These are phyloP conservation scores for Arthrinium phaeospermum DNA, from an alignment of 2,329 filamentous ascomycete genomes.

Conservation along the genomic window DNA sequence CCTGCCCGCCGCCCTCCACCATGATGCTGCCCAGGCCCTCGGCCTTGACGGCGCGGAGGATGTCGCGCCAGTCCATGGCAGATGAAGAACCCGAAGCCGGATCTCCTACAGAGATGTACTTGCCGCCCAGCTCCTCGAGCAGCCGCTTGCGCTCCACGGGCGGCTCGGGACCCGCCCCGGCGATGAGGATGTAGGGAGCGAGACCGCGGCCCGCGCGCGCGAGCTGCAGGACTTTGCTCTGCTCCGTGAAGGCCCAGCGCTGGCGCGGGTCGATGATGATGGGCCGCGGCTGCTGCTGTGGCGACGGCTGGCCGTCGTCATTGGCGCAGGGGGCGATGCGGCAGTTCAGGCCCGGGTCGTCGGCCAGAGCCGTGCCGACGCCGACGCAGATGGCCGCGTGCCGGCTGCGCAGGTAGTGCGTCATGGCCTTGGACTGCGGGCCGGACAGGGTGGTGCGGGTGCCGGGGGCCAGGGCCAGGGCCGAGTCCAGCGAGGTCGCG, in stretches of 20 bases:
- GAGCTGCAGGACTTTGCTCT: constrained; percentile 71
- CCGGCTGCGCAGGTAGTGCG: constrained; percentile 81
- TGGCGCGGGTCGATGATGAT: constrained; percentile 80
- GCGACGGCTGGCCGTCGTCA: not conserved
- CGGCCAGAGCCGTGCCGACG: constrained; percentile 19
- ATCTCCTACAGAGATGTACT: constrained; percentile 50
- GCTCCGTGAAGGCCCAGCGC: constrained; percentile 69
- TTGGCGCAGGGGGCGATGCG: constrained; percentile 2
- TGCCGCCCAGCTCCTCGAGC: constrained; percentile 57
- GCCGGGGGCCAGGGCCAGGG: constrained; percentile 77
- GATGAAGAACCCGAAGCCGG: not conserved
- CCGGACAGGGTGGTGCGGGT: constrained; percentile 83
- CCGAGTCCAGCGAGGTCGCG: constrained; percentile 86
- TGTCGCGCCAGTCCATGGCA: constrained; percentile 61
- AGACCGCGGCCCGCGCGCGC: constrained; percentile 69
- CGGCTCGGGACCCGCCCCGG: constrained; percentile 52
- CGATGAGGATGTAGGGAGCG: constrained; percentile 71
- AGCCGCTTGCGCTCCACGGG: constrained; percentile 49
- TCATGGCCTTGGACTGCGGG: constrained; percentile 85
- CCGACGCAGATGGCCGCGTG: constrained; percentile 88
- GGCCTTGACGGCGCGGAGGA: constrained; percentile 62
- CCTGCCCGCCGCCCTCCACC: constrained; percentile 84
- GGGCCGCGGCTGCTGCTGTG: constrained; percentile 74
- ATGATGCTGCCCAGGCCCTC: constrained; percentile 79
- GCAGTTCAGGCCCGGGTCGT: constrained; percentile 20